phyloP scores from a whole-genome alignment of 805 yeast genomes.

The Ogataea populi-albae region DNA sequence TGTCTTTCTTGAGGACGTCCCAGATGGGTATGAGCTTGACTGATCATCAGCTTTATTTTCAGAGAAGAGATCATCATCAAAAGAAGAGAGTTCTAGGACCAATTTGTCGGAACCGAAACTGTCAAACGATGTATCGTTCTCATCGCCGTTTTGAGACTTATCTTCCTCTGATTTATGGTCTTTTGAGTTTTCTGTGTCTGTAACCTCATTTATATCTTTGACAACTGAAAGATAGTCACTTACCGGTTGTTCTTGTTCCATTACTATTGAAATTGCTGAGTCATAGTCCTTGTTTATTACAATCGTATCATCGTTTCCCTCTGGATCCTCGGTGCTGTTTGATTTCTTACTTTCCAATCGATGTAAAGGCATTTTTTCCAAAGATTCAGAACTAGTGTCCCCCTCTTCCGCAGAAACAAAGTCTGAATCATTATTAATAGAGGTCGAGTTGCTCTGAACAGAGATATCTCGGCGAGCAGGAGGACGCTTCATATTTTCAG shows the following conservation, averaged over 20 bases:
- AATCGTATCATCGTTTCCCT: no score
- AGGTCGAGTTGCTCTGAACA: conserved; percentile 24
- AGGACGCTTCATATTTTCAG: background rate
- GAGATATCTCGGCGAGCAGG: conserved; percentile 20
- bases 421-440: conserved; percentile 29
- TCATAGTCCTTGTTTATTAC: no score
- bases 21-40: conserved; percentile 29
- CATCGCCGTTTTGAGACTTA: conserved; percentile 4
- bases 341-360: no score
- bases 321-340: no score
- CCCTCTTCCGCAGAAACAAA: conserved; percentile 34
- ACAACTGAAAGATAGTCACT: no score
- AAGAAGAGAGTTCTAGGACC: conserved; percentile 33
- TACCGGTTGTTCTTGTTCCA: background rate
- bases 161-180: conserved; percentile 2
- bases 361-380: no score
- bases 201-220: background rate
- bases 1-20: conserved; percentile 8
- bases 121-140: conserved; percentile 17
- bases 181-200: background rate
- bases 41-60: conserved; percentile 39
- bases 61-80: conserved; percentile 37
- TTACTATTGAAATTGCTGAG: no score
- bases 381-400: conserved; percentile 10
- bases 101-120: conserved; percentile 24